phyloP scores from a whole-genome alignment of 1,284 basidiomycete genomes.

The Fomitopsis schrenkii region DNA sequence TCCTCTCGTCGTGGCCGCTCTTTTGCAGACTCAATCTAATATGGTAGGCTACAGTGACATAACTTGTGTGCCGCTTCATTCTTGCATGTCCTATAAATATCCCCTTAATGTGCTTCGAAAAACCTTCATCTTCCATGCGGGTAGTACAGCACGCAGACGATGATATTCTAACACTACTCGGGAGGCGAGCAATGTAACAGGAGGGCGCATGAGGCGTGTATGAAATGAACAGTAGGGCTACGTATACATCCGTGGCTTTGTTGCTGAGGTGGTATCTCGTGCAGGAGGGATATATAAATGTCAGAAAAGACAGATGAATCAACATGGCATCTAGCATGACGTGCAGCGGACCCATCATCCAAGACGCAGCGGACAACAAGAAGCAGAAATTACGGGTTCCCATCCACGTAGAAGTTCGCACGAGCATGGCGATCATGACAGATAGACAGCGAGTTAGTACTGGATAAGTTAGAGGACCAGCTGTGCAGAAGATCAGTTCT shows the following conservation, averaged over 20 bases:
- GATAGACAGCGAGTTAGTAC: conserved; percentile 2
- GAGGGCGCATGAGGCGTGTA: conserved; percentile 15
- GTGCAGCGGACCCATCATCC: background rate
- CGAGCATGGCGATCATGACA: conserved; percentile 3
- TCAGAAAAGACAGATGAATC: background rate
- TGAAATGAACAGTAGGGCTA: conserved; percentile 19
- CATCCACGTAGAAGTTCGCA: background rate
- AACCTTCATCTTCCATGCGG: too few relatives aligned
- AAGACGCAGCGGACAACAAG: background rate
- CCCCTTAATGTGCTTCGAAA: too few relatives aligned
- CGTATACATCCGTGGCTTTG: background rate
- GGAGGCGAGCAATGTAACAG: too few relatives aligned
- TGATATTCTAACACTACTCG: too few relatives aligned
- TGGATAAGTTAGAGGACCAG: background rate
- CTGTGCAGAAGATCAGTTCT: background rate
- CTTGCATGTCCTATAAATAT: too few relatives aligned
- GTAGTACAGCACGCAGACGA: too few relatives aligned
- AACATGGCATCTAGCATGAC: background rate
- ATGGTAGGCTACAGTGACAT: too few relatives aligned
- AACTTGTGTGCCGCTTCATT: too few relatives aligned
- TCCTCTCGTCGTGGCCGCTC: too few relatives aligned
- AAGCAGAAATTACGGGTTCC: background rate
- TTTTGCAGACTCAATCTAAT: too few relatives aligned
- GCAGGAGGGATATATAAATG: conserved; percentile 1
- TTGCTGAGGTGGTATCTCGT: background rate